These are phyloP conservation scores for Dothideomycetidae sp. DNA, from an alignment of 2,329 filamentous ascomycete species.

Conservation along the genomic window DNA sequence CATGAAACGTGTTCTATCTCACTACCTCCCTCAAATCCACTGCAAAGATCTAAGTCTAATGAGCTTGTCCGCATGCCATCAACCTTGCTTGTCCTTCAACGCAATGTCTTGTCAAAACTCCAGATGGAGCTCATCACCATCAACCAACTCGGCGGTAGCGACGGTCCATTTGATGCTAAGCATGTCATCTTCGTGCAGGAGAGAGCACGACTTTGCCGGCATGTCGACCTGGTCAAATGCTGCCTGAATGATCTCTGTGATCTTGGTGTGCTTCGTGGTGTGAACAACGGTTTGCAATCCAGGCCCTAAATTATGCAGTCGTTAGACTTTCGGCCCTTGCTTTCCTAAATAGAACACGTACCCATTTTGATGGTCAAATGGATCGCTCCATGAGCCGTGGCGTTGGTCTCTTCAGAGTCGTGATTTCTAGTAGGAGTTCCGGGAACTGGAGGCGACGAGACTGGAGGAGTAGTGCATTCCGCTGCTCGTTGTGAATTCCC, in stretches of 20 bases:
- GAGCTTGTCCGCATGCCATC: too few relatives aligned
- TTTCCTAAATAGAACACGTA: too few relatives aligned
- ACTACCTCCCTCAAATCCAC: too few relatives aligned
- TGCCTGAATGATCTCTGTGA: slow-evolving; percentile 1
- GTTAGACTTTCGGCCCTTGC: too few relatives aligned
- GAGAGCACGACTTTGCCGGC: neutral
- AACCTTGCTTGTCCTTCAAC: too few relatives aligned
- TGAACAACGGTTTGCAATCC: neutral
- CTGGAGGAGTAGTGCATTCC: neutral
- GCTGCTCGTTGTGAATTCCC: too few relatives aligned
- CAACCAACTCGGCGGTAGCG: neutral
- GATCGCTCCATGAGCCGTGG: neutral
- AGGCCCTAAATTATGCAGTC: neutral
- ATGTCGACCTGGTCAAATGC: slow-evolving; percentile 1
- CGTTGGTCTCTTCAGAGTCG: neutral
- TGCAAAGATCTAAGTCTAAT: too few relatives aligned
- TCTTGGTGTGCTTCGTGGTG: neutral
- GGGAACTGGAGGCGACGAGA: neutral
- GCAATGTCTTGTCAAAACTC: neutral
- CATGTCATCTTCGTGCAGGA: neutral
- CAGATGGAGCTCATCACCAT: slow-evolving; percentile 2
- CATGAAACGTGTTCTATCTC: too few relatives aligned
- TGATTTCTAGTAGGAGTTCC: neutral
- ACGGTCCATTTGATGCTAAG: slow-evolving; percentile 3
- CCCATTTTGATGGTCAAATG: neutral